Evolutionary conservation across 495 filamentous ascomycete genomes (phyloP).

Genomic region (Daldinia caldariorum): DNA sequence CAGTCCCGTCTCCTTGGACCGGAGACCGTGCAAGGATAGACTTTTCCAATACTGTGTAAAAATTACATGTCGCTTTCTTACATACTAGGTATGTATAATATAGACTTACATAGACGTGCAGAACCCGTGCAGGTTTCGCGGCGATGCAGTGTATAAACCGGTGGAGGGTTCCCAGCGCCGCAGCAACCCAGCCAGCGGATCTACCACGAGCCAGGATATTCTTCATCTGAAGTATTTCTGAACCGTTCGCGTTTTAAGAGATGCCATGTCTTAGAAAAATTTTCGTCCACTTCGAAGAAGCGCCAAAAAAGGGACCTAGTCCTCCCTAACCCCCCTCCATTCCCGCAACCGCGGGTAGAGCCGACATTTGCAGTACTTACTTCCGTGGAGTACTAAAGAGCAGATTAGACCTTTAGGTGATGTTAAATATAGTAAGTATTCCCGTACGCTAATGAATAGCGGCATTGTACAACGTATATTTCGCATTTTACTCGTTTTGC

Average conservation of each 20-base stretch:
- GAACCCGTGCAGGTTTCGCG: slow-evolving; percentile 14
- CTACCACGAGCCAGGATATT: slow-evolving; percentile 40
- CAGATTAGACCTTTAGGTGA: slow-evolving; percentile 11
- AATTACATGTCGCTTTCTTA: slow-evolving; percentile 9
- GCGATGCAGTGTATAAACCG: slow-evolving; percentile 21
- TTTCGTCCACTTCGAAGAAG: slow-evolving; percentile 14
- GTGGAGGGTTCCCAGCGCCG: slow-evolving; percentile 25
- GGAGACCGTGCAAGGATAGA: slow-evolving; percentile 24
- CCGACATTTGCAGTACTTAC: slow-evolving; percentile 31
- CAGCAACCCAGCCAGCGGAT: slow-evolving; percentile 14
- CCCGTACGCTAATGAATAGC: not conserved
- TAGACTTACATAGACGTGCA: slow-evolving; percentile 12
- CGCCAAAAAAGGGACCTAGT: slow-evolving; percentile 22
- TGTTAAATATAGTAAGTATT: not conserved
- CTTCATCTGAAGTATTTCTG: slow-evolving; percentile 36
- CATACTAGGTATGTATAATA: too few relatives aligned
- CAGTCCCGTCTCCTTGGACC: slow-evolving; percentile 41
- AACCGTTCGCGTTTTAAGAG: slow-evolving; percentile 28
- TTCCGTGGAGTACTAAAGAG: slow-evolving; percentile 4
- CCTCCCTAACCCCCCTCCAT: slow-evolving; percentile 12
- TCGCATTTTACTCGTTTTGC: not conserved
- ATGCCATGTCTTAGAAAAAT: slow-evolving; percentile 16
- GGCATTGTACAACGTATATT: not conserved
- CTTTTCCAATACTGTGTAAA: slow-evolving; percentile 19
- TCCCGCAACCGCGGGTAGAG: slow-evolving; percentile 35